These are phyloP conservation scores for Iberis pinnata DNA, from an alignment of 345 rosid genomes.

Conservation along the genomic window DNA sequence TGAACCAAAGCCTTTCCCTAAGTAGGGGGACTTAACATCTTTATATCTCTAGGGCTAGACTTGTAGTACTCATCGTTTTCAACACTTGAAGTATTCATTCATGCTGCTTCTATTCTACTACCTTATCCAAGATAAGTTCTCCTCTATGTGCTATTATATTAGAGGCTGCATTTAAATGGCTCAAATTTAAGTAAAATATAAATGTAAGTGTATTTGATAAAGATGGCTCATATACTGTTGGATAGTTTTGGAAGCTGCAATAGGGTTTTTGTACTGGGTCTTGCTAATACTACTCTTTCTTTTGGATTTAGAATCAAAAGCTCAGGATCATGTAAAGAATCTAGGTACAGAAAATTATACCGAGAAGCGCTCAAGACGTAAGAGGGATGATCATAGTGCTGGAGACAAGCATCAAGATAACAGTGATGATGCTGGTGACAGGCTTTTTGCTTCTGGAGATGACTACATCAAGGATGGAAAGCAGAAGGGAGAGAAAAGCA, in stretches of 20 bases:
- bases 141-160: neutral
- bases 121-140: neutral
- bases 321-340: slow-evolving; percentile 40
- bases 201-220: neutral
- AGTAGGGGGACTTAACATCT: neutral
- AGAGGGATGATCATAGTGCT: slow-evolving; percentile 52
- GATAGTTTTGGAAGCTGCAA: neutral
- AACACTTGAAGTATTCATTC: neutral
- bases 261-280: neutral
- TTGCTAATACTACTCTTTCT: slow-evolving; percentile 21
- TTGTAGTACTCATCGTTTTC: neutral
- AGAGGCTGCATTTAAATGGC: neutral
- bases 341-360: slow-evolving; percentile 45
- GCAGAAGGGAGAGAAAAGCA: slow-evolving; percentile 55
- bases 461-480: slow-evolving; percentile 52
- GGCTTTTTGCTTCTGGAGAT: slow-evolving; percentile 40
- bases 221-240: neutral
- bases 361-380: slow-evolving; percentile 61
- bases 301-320: slow-evolving; percentile 42
- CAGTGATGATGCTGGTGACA: slow-evolving; percentile 41
- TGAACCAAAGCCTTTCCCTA: neutral
- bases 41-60: neutral
- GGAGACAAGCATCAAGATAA: slow-evolving; percentile 56
- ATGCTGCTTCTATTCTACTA: slow-evolving; percentile 4
- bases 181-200: too few species aligned